phyloP scores from a whole-genome alignment of 2,329 filamentous ascomycete species.

The Neonectria faginata region DNA sequence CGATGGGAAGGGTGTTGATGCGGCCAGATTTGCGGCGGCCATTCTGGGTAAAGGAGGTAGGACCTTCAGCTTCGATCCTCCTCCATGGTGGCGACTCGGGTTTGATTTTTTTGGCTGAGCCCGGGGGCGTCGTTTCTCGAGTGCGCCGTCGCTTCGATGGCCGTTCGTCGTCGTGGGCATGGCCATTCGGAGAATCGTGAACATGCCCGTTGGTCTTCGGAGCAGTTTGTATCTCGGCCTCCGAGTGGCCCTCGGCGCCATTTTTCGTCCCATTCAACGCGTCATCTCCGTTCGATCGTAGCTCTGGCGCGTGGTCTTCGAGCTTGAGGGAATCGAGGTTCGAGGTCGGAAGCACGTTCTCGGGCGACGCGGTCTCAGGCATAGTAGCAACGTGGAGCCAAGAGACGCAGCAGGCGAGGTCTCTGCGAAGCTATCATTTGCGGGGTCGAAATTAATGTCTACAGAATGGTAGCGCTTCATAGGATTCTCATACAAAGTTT shows the following conservation, averaged over 20 bases:
- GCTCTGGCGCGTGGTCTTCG: constrained; percentile 40
- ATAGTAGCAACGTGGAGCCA: constrained; percentile 62
- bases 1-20: constrained; percentile 68
- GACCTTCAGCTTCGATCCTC: constrained; percentile 83
- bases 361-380: constrained; percentile 70
- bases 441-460: constrained; percentile 66
- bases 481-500: constrained; percentile 62
- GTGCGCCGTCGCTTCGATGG: constrained; percentile 76
- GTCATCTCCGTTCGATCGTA: constrained; percentile 36
- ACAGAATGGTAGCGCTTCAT: constrained; percentile 60
- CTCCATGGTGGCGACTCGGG: constrained; percentile 92
- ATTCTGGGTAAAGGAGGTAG: constrained; percentile 83
- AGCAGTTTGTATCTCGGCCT: constrained; percentile 42
- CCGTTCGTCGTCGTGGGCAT: constrained; percentile 56
- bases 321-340: constrained; percentile 44
- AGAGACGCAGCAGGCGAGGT: constrained; percentile 61
- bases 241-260: constrained; percentile 22
- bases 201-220: constrained; percentile 45
- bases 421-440: constrained; percentile 71
- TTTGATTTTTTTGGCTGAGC: constrained; percentile 58
- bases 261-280: constrained; percentile 32
- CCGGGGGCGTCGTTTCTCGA: constrained; percentile 59
- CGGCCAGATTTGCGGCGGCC: constrained; percentile 76
- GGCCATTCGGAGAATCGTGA: constrained; percentile 56
- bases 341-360: constrained; percentile 52